Percentiles rank a stretch among this genome's conserved stretches.
Conservation (phyloP, 345 rosid species). For the Brassica rapa region DNA sequence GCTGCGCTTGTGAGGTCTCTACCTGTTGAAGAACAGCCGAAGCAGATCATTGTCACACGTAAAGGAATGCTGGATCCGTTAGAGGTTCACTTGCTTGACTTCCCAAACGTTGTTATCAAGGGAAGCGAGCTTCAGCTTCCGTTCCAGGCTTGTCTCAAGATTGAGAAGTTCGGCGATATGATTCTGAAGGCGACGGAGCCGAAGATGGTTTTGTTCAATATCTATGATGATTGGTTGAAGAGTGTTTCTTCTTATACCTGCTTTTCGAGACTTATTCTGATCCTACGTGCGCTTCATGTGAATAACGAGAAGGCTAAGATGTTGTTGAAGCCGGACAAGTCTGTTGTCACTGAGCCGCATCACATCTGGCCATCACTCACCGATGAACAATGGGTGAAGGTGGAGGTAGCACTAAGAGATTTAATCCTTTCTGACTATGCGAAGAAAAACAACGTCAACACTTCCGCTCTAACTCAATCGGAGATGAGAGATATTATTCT, state of each 20-base stretch:
- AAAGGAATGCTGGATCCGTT: conserved; percentile 98
- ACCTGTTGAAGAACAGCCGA: conserved; percentile 99
- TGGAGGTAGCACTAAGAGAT: conserved; percentile 94
- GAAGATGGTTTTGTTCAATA: conserved; percentile 92
- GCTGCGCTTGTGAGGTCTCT: conserved; percentile 99
- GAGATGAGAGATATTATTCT: conserved; percentile 98
- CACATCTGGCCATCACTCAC: conserved; percentile 98
- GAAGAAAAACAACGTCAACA: conserved; percentile 97
- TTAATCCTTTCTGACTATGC: conserved; percentile 92
- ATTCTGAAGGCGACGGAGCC: conserved; percentile 97
- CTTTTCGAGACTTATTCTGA: conserved; percentile 91
- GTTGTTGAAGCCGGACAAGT: conserved; percentile 94
- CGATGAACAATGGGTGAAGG: conserved; percentile 99
- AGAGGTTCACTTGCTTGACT: conserved; percentile 96
- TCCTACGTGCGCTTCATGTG: conserved; percentile 99
- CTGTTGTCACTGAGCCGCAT: conserved; percentile 87
- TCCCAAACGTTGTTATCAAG: conserved; percentile 96
- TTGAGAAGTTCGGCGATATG: conserved; percentile 94
- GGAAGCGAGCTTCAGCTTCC: conserved; percentile 99
- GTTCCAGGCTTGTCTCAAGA: conserved; percentile 97
- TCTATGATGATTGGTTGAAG: conserved; percentile 98
- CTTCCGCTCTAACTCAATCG: conserved; percentile 93
- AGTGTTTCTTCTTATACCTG: conserved; percentile 97
- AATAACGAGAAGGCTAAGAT: conserved; percentile 98
- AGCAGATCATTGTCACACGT: conserved; percentile 93